These are phyloP conservation scores for Dactylellina parvicollis DNA, from an alignment of 2,329 filamentous ascomycete genomes.

Conservation along the genomic window DNA sequence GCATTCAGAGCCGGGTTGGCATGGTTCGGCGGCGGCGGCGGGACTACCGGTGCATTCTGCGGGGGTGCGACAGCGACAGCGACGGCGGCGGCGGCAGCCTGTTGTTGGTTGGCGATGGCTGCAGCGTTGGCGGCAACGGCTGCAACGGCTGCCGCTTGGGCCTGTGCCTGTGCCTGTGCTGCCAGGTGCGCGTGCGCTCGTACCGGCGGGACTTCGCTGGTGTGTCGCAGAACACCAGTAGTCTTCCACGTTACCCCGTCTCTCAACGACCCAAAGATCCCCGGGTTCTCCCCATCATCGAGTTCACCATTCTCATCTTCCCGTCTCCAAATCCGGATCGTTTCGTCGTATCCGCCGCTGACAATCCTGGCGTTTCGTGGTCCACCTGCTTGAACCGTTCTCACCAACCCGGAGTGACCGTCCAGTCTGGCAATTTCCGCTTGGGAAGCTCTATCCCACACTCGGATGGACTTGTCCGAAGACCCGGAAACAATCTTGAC, in stretches of 20 bases:
- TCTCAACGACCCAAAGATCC: slow-evolving; percentile 74
- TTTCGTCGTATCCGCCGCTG: slow-evolving; percentile 95
- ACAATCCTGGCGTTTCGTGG: slow-evolving; percentile 87
- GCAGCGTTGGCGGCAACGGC: slow-evolving; percentile 25
- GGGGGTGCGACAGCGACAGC: slow-evolving; percentile 35
- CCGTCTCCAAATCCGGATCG: slow-evolving; percentile 92
- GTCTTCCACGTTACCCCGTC: slow-evolving; percentile 63
- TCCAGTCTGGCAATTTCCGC: slow-evolving; percentile 88
- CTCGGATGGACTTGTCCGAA: slow-evolving; percentile 93
- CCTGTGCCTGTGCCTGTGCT: slow-evolving; percentile 13
- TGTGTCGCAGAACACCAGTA: slow-evolving; percentile 57
- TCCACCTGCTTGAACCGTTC: slow-evolving; percentile 86
- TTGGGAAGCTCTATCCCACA: slow-evolving; percentile 86
- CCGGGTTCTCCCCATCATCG: slow-evolving; percentile 78
- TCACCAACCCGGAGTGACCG: slow-evolving; percentile 83
- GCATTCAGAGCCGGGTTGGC: slow-evolving; percentile 40
- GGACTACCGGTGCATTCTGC: slow-evolving; percentile 62
- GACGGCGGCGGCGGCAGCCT: slow-evolving; percentile 30
- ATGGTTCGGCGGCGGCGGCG: slow-evolving; percentile 22
- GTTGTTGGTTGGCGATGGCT: not conserved
- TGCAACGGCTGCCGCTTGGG: not conserved
- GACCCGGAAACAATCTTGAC: slow-evolving; percentile 93
- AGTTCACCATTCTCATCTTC: slow-evolving; percentile 81
- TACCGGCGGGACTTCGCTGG: slow-evolving; percentile 36
- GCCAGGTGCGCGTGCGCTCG: slow-evolving; percentile 27